Conservation (phyloP, 768 basidiomycete genomes). For the Amanita pseudoporphyria region DNA sequence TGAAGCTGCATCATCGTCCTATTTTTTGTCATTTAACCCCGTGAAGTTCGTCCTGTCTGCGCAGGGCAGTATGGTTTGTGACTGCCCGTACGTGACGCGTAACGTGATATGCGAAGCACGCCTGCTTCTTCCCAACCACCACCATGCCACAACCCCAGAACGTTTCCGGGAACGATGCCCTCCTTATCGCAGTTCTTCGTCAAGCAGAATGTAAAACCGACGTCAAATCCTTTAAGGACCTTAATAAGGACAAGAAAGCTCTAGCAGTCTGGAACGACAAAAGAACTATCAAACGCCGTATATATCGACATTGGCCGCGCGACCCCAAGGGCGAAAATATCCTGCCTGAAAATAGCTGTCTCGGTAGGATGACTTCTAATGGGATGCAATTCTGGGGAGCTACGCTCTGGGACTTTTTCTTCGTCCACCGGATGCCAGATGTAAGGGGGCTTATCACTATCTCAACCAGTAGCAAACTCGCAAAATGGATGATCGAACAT, state of each 20-base stretch:
- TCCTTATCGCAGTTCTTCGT: neutral
- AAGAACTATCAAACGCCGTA: conserved; percentile 13
- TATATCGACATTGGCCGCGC: conserved; percentile 24
- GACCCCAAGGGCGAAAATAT: conserved; percentile 18
- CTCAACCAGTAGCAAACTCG: conserved; percentile 27
- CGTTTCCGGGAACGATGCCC: neutral
- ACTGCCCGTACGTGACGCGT: too few relatives aligned
- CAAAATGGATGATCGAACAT: conserved; percentile 23
- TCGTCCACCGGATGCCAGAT: conserved; percentile 16
- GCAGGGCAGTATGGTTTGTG: too few relatives aligned
- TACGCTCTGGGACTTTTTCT: conserved; percentile 32
- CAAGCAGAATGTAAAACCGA: neutral
- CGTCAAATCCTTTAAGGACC: conserved; percentile 12
- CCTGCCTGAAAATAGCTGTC: neutral
- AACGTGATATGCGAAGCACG: too few relatives aligned
- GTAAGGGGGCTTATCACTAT: conserved; percentile 10
- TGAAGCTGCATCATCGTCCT: too few relatives aligned
- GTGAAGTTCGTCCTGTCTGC: too few relatives aligned
- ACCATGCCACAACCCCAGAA: too few relatives aligned
- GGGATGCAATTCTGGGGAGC: conserved; percentile 30
- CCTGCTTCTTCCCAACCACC: neutral
- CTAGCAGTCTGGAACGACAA: neutral
- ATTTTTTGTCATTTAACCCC: too few relatives aligned
- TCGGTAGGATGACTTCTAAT: conserved; percentile 16
- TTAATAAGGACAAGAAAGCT: neutral